Evolutionary conservation across 2,329 filamentous ascomycete genomes (phyloP), one percentile per base, ranked within the genome.

Genomic region (Exophiala xenobiotica): DNA sequence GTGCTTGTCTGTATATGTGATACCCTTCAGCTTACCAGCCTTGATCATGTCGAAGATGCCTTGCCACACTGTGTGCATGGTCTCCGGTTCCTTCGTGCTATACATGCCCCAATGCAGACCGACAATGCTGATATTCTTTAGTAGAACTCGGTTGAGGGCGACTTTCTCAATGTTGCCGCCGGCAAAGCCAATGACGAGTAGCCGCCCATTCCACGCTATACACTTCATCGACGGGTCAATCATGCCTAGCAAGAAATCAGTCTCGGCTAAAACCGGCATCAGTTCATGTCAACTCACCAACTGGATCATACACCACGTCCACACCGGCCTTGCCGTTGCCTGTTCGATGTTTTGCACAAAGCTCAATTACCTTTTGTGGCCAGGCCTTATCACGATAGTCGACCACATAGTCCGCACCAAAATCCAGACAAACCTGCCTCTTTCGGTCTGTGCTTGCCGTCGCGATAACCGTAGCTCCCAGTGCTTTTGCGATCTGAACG

Each of bases 251-350:
- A 43, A 14, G 46, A 24, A 14, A 27, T 37, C 18, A 47, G 31
- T 23, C n/a, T n/a, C n/a, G n/a, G n/a, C n/a, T n/a, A n/a, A n/a
- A n/a, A n/a, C n/a, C n/a, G n/a, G n/a, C n/a, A n/a, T n/a, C n/a
- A n/a, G n/a, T n/a, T n/a, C n/a, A n/a, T n/a, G n/a, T n/a, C n/a
- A n/a, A 60, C 58, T 52, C 51, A 1, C 92, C 92, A 1, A 97
- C 92, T 9, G 92, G 90, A 68, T 97, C 92, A 73, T 90, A 97
- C 18, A 97, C 91, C 45, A 97, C 89, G 70, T 97, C 91, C 14
- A 96, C 91, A 8, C 90, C 83, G 0, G 68, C 67, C 37, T 77
- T 74, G 1, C 80, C 80, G 56, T 83, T 81, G 0, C 88, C 88
- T 3, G 87, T 92, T 52, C 73, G 62, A 38, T 74, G 60, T 54